phyloP scores from a whole-genome alignment of 805 yeast species.

The Cyberlindnera mississippiensis region DNA sequence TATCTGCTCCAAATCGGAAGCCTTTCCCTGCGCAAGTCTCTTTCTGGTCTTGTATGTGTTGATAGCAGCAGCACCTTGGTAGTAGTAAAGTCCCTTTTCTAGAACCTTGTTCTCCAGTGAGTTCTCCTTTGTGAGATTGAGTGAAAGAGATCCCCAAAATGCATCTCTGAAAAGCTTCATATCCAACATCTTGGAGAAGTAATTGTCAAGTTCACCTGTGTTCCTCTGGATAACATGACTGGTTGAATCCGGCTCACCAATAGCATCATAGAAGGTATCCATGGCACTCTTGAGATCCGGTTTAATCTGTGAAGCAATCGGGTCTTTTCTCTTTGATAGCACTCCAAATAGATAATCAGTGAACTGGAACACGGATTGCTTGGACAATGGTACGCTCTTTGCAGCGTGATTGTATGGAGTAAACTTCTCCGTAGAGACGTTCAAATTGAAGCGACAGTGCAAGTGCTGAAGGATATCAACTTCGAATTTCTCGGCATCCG shows the following conservation, averaged over 20 bases:
- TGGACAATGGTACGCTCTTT: slow-evolving; percentile 35
- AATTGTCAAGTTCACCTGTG: slow-evolving; percentile 40
- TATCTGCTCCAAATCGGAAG: slow-evolving; percentile 76
- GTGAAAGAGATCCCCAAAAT: slow-evolving; percentile 45
- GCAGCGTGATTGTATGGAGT: slow-evolving; percentile 66
- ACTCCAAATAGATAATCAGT: slow-evolving; percentile 50
- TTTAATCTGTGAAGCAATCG: slow-evolving; percentile 55
- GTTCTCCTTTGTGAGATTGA: slow-evolving; percentile 30
- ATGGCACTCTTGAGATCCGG: slow-evolving; percentile 69
- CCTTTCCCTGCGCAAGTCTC: slow-evolving; percentile 73
- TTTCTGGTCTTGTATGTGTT: slow-evolving; percentile 66
- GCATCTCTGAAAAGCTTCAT: slow-evolving; percentile 44
- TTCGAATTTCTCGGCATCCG: slow-evolving; percentile 47
- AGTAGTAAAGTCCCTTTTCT: slow-evolving; percentile 57
- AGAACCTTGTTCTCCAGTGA: slow-evolving; percentile 36
- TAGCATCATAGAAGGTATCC: slow-evolving; percentile 65
- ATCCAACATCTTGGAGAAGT: slow-evolving; percentile 44
- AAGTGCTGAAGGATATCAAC: slow-evolving; percentile 73
- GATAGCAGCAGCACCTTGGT: slow-evolving; percentile 65
- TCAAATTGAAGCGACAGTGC: slow-evolving; percentile 72
- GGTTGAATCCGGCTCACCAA: slow-evolving; percentile 58
- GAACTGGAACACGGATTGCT: slow-evolving; percentile 35
- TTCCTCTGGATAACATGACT: slow-evolving; percentile 44
- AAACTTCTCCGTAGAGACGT: slow-evolving; percentile 53
- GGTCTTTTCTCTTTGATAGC: slow-evolving; percentile 53